A percentile compares a stretch with the other conserved stretches of the same genome.
phyloP scores from a whole-genome alignment of 148 eudicot species.

The Polygonum aviculare region DNA sequence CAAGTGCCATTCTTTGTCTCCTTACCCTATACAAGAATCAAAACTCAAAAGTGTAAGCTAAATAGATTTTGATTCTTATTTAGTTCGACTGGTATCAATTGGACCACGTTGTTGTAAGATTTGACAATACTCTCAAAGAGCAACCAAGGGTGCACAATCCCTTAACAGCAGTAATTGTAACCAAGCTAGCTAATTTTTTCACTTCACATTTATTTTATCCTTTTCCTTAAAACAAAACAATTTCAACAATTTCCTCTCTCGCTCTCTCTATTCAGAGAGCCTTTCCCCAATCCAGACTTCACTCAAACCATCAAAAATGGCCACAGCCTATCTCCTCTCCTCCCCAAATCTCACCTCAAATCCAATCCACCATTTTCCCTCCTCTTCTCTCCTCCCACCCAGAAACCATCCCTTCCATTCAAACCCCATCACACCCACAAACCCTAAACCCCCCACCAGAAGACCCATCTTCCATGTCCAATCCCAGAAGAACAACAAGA shows the following conservation, averaged over 20 bases:
- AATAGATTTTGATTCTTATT: neutral
- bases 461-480: slow-evolving; percentile 16
- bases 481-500: slow-evolving; percentile 28
- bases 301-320: slow-evolving; percentile 16
- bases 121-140: neutral
- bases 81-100: neutral
- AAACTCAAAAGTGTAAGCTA: neutral
- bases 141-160: neutral
- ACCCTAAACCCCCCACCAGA: slow-evolving; percentile 13
- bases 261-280: neutral
- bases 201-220: neutral
- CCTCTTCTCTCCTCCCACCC: slow-evolving; percentile 15
- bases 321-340: slow-evolving; percentile 35
- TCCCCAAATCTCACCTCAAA: slow-evolving; percentile 23
- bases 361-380: slow-evolving; percentile 13
- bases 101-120: neutral
- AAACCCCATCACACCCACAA: slow-evolving; percentile 10
- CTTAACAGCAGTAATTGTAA: too few relatives aligned
- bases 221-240: neutral
- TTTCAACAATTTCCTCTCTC: neutral
- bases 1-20: neutral
- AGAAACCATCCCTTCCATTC: slow-evolving; percentile 19
- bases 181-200: neutral
- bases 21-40: neutral
- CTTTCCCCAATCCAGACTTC: neutral